Conservation (phyloP, 257 asterid genomes). For the Datura wrightii region DNA sequence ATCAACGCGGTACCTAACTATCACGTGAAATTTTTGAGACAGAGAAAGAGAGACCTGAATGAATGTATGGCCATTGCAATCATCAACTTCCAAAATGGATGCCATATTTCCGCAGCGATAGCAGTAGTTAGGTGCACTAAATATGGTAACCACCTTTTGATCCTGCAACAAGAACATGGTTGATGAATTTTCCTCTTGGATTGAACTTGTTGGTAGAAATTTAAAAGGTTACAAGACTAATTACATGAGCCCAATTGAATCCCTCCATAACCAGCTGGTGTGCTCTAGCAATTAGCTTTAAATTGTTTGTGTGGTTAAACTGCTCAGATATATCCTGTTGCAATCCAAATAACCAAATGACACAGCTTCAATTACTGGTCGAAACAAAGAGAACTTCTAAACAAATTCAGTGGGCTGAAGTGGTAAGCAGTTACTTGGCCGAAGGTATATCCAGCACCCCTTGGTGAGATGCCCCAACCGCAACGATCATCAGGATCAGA, state of each 20-base stretch:
- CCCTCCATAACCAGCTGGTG: slow-evolving; percentile 93
- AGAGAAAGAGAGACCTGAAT: slow-evolving; percentile 56
- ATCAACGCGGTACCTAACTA: not conserved
- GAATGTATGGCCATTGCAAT: slow-evolving; percentile 69
- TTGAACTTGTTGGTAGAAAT: not conserved
- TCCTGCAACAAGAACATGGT: too few relatives aligned
- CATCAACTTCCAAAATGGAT: slow-evolving; percentile 81
- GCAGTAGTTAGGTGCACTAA: too few relatives aligned
- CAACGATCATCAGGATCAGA: too few relatives aligned
- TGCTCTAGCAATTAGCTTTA: slow-evolving; percentile 86
- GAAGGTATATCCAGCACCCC: too few relatives aligned
- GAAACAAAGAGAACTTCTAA: not conserved
- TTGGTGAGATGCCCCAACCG: too few relatives aligned
- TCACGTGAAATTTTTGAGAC: not conserved
- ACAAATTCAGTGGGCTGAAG: not conserved
- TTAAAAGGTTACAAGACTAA: not conserved
- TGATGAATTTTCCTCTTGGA: not conserved
- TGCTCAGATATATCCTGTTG: slow-evolving; percentile 81
- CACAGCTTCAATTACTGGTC: not conserved
- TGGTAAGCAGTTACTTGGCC: slow-evolving; percentile 37
- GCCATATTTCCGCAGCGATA: too few relatives aligned
- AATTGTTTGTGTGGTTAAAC: slow-evolving; percentile 68
- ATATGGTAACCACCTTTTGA: too few relatives aligned
- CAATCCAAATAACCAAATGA: slow-evolving; percentile 1
- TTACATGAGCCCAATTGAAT: slow-evolving; percentile 86